phyloP scores from a whole-genome alignment of 108 stramenopile species.

The Hondaea fermentalgiana region DNA sequence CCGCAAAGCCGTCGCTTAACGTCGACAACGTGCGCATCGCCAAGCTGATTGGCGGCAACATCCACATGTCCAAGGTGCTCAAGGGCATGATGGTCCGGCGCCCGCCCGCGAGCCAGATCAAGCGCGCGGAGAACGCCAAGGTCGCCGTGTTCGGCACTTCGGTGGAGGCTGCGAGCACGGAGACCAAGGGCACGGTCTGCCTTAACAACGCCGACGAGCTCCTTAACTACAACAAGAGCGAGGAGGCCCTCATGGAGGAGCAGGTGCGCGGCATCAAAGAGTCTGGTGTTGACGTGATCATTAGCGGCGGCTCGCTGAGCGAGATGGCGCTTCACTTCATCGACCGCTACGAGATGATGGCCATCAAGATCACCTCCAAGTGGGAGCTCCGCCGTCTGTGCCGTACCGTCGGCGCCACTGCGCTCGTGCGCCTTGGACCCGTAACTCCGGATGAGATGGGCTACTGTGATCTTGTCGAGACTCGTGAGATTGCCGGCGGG shows the following conservation, averaged over 20 bases:
- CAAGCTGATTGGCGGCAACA: constrained; percentile 79
- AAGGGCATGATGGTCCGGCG: constrained; percentile 84
- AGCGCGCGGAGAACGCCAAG: constrained; percentile 67
- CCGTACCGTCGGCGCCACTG: constrained; percentile 82
- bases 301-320: constrained; percentile 76
- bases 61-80: constrained; percentile 69
- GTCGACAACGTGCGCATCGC: constrained; percentile 85
- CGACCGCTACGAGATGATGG: constrained; percentile 80
- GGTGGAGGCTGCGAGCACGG: constrained; percentile 83
- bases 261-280: constrained; percentile 85
- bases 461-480: constrained; percentile 53
- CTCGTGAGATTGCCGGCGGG: constrained; percentile 77
- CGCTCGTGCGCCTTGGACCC: constrained; percentile 84
- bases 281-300: constrained; percentile 76
- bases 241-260: constrained; percentile 93
- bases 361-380: constrained; percentile 79
- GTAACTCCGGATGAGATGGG: constrained; percentile 96
- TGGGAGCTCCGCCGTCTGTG: constrained; percentile 95
- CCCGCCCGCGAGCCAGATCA: constrained; percentile 66
- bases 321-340: constrained; percentile 96
- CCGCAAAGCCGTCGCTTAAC: constrained; percentile 46
- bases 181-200: constrained; percentile 98
- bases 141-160: constrained; percentile 90
- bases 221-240: constrained; percentile 89
- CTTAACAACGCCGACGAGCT: constrained; percentile 96